phyloP scores from a whole-genome alignment of 768 basidiomycete species.

The Tephrocybe sp. region DNA sequence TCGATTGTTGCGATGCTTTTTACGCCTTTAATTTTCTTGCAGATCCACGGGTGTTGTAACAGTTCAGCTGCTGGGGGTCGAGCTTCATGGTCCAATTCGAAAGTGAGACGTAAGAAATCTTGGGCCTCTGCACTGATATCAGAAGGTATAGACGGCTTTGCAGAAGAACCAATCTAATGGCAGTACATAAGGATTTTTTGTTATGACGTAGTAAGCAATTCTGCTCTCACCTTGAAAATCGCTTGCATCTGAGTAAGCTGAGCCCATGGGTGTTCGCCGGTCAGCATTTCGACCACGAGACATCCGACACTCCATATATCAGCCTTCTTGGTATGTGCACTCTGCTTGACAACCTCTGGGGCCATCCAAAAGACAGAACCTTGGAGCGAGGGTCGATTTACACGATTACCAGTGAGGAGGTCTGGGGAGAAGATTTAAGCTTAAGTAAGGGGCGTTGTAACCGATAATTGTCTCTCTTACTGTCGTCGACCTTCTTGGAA shows the following conservation, averaged over 20 bases:
- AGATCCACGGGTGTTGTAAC: slow-evolving; percentile 73
- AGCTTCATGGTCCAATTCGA: slow-evolving; percentile 78
- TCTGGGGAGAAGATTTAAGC: slow-evolving; percentile 27
- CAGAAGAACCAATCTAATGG: slow-evolving; percentile 84
- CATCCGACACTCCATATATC: slow-evolving; percentile 98
- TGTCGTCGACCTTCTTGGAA: slow-evolving; percentile 95
- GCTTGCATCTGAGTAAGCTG: slow-evolving; percentile 99
- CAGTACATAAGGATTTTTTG: neutral
- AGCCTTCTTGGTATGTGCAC: slow-evolving; percentile 84
- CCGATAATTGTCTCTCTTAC: slow-evolving; percentile 46
- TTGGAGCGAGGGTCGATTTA: slow-evolving; percentile 90
- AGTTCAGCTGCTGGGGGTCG: slow-evolving; percentile 79
- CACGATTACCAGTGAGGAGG: slow-evolving; percentile 57
- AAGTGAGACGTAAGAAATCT: slow-evolving; percentile 82
- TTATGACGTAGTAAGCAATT: neutral
- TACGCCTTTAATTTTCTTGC: slow-evolving; percentile 31
- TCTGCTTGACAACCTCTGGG: slow-evolving; percentile 97
- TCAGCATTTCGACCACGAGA: slow-evolving; percentile 94
- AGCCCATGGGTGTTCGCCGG: slow-evolving; percentile 94
- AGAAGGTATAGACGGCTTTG: slow-evolving; percentile 82
- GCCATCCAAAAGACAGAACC: slow-evolving; percentile 99
- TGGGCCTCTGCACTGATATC: slow-evolving; percentile 90
- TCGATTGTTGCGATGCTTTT: slow-evolving; percentile 12
- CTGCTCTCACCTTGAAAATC: slow-evolving; percentile 78
- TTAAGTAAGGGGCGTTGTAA: neutral